These are phyloP conservation scores for Suillus occidentalis DNA, from an alignment of 768 basidiomycete species.

Conservation along the genomic window DNA sequence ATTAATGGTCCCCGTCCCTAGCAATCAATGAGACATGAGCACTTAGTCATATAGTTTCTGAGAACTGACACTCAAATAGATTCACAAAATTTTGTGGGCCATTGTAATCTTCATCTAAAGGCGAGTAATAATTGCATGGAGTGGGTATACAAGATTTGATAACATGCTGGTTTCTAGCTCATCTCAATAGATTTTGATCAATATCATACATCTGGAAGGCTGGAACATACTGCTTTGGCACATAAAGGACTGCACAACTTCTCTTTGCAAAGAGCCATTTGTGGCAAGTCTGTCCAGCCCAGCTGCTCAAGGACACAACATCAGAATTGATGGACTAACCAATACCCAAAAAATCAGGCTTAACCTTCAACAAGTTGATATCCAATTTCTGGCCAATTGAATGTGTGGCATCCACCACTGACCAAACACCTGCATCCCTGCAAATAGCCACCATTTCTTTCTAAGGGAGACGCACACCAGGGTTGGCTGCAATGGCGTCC, in stretches of 20 bases:
- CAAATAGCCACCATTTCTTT: constrained; percentile 65
- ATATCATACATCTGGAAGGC: not conserved
- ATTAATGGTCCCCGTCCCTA: constrained; percentile 70
- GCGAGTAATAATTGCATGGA: constrained; percentile 50
- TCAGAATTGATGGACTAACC: constrained; percentile 37
- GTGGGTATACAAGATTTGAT: constrained; percentile 63
- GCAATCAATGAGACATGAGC: not conserved
- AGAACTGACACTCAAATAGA: constrained; percentile 45
- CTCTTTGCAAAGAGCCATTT: constrained; percentile 83
- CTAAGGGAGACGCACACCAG: constrained; percentile 71
- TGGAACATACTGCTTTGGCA: constrained; percentile 51
- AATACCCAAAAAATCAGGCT: constrained; percentile 83
- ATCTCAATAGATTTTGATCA: not conserved
- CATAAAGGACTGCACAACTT: constrained; percentile 69
- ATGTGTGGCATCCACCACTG: constrained; percentile 80
- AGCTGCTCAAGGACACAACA: not conserved
- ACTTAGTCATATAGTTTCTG: not conserved
- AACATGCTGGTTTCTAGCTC: constrained; percentile 58
- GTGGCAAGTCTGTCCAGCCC: constrained; percentile 62
- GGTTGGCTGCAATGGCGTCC: constrained; percentile 63
- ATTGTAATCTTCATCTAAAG: constrained; percentile 34
- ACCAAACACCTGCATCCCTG: constrained; percentile 59
- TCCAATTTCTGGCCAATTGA: constrained; percentile 69
- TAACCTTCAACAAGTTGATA: constrained; percentile 52
- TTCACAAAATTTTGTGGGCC: constrained; percentile 41